These are phyloP conservation scores for Colletotrichum abscissum DNA, from an alignment of 2,329 filamentous ascomycete species.

Conservation along the genomic window DNA sequence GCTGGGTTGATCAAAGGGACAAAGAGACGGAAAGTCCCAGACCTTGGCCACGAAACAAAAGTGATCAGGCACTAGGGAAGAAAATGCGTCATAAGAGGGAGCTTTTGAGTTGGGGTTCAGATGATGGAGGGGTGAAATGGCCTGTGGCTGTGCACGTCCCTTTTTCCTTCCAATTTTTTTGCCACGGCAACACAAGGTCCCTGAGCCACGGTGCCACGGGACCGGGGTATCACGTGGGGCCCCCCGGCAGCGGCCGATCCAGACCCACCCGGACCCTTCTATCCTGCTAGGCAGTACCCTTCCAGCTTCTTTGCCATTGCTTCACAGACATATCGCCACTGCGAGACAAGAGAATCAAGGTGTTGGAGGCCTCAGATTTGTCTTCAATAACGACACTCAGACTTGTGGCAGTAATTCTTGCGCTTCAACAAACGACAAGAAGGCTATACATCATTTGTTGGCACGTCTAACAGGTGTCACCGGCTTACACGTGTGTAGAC, in stretches of 20 bases:
- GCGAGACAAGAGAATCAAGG: neutral
- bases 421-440: neutral
- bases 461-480: neutral
- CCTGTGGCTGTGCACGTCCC: slow-evolving; percentile 41
- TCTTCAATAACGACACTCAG: neutral
- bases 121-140: slow-evolving; percentile 33
- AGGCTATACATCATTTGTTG: neutral
- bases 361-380: neutral
- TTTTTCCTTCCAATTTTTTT: slow-evolving; percentile 25
- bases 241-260: slow-evolving; percentile 2
- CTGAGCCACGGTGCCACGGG: slow-evolving; percentile 19
- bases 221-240: slow-evolving; percentile 14
- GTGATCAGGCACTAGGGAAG: slow-evolving; percentile 27
- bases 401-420: neutral
- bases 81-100: slow-evolving; percentile 46
- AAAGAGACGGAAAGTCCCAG: slow-evolving; percentile 20
- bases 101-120: slow-evolving; percentile 26
- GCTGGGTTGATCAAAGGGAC: slow-evolving; percentile 7
- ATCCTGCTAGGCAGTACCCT: neutral
- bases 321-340: neutral
- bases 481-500: neutral
- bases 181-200: slow-evolving; percentile 29
- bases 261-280: neutral
- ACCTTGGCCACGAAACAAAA: slow-evolving; percentile 32
- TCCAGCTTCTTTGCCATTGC: neutral